Evolutionary conservation across 192 early-diverging fungal genomes (phyloP), one percentile per base, ranked within the genome.

Genomic region (Dimargaris xerosporica): DNA sequence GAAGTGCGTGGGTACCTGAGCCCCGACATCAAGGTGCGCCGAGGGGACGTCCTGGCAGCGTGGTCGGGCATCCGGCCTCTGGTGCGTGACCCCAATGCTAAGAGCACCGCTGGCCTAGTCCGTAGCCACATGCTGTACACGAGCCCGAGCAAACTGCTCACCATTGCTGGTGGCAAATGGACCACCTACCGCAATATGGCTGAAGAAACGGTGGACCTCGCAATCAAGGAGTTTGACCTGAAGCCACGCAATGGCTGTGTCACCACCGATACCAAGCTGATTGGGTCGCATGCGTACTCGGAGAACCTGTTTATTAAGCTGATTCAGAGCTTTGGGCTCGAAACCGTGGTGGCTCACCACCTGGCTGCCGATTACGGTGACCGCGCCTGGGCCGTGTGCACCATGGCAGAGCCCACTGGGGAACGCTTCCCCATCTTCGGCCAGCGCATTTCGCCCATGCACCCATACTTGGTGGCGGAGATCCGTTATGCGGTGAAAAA

Each of bases 131-230:
- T 98, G 87, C 91, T 98, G 69, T 81, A 94, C 72, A 87, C 88
- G 21, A 85, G 82, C 25, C 73, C 78, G 29, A 80, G 77, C 52
- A 89, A 88, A 5, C 68, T 98, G 61, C 72, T 98, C 63, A 96
- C 94, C 5, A 93, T 98, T 73, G 91, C 94, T 39, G 94, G 94
- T 65, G 94, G 94, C 62, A 98, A 98, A 69, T 98, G 94, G 94
- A 98, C 94, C 2, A 98, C 94, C 0, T 98, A 95, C 77, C 85
- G 94, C 62, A 84, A 87, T 62, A 98, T 98, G 94, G 93, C 94
- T 43, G 79, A 88, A 64, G 94, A 98, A 67, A 94, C 93, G 0
- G 78, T 98, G 62, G 93, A 98, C 72, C 70, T 73, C 63, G 94
- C 94, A 5, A 80, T 95, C 63, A 67, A 86, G 62, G 77, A 78